Conservation (phyloP, 768 basidiomycete genomes). For the Sarcomyxa edulis region DNA sequence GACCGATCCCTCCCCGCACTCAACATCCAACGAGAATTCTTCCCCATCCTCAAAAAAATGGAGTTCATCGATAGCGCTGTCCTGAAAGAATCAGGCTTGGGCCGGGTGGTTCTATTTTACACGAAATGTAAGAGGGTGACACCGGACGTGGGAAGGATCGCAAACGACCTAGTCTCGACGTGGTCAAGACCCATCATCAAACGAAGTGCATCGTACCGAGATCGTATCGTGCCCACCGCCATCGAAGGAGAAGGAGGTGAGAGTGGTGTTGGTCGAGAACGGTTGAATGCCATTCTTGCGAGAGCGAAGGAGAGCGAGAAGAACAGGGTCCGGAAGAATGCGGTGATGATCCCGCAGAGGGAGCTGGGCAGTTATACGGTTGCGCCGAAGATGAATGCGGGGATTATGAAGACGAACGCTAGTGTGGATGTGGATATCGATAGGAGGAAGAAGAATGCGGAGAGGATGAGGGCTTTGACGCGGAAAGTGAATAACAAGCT, state of each 20-base stretch:
- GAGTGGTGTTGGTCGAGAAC: conserved; percentile 38
- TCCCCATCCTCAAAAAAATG: conserved; percentile 81
- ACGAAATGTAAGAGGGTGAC: conserved; percentile 91
- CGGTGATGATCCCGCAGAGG: conserved; percentile 77
- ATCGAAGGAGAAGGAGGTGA: conserved; percentile 31
- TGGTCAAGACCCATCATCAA: conserved; percentile 95
- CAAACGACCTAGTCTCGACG: conserved; percentile 74
- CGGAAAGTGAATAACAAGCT: conserved; percentile 38
- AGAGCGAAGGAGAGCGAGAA: conserved; percentile 65
- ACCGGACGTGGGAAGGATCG: conserved; percentile 73
- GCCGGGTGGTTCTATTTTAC: conserved; percentile 90
- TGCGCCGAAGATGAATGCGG: conserved; percentile 59
- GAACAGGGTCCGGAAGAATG: conserved; percentile 67
- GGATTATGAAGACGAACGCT: conserved; percentile 40
- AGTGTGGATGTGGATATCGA: conserved; percentile 75
- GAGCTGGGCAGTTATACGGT: conserved; percentile 76
- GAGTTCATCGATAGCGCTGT: conserved; percentile 86
- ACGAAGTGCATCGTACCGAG: conserved; percentile 76
- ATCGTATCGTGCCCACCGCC: conserved; percentile 61
- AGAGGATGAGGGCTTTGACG: conserved; percentile 63
- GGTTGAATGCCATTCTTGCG: conserved; percentile 64
- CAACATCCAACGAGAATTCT: conserved; percentile 92
- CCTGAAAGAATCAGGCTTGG: conserved; percentile 87
- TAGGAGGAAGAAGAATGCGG: conserved; percentile 68
- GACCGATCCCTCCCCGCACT: conserved; percentile 91